phyloP scores from a whole-genome alignment of 2,329 filamentous ascomycete genomes.

The Beauveria sp. region DNA sequence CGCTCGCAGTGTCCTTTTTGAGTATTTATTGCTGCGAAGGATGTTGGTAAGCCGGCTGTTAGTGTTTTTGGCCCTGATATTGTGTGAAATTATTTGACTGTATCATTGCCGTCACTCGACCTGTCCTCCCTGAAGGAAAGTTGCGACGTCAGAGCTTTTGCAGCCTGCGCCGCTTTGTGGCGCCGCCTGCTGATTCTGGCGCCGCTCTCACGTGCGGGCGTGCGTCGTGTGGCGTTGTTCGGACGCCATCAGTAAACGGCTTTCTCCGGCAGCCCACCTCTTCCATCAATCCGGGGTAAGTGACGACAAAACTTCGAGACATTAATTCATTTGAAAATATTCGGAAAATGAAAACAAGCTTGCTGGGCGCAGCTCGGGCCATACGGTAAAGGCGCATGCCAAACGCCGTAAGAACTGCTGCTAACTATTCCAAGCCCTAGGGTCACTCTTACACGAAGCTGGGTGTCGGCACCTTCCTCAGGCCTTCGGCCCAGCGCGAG shows the following conservation, averaged over 20 bases:
- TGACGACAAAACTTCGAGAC: not conserved
- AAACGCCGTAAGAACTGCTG: not conserved
- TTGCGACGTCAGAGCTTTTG: constrained; percentile 10
- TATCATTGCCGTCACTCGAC: not conserved
- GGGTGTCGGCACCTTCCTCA: not conserved
- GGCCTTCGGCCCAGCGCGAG: not conserved
- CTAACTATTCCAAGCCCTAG: not conserved
- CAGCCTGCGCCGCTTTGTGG: constrained; percentile 9
- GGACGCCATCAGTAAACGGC: not conserved
- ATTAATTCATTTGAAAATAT: not conserved
- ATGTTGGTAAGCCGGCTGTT: too few species aligned
- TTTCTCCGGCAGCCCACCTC: not conserved
- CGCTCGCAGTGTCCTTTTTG: not conserved
- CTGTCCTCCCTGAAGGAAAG: not conserved
- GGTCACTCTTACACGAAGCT: not conserved
- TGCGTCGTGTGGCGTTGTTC: constrained; percentile 1
- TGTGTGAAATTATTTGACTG: not conserved
- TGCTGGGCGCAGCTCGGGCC: not conserved
- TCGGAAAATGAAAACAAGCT: not conserved
- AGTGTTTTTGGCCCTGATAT: not conserved
- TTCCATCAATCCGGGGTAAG: not conserved
- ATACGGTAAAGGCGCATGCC: not conserved
- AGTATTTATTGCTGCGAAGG: not conserved
- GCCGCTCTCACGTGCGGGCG: constrained; percentile 2
- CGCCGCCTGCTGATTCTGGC: constrained; percentile 4